Base-by-base conservation (phyloP, 768 basidiomycete genomes). In the Lactarius hatsudake region DNA sequence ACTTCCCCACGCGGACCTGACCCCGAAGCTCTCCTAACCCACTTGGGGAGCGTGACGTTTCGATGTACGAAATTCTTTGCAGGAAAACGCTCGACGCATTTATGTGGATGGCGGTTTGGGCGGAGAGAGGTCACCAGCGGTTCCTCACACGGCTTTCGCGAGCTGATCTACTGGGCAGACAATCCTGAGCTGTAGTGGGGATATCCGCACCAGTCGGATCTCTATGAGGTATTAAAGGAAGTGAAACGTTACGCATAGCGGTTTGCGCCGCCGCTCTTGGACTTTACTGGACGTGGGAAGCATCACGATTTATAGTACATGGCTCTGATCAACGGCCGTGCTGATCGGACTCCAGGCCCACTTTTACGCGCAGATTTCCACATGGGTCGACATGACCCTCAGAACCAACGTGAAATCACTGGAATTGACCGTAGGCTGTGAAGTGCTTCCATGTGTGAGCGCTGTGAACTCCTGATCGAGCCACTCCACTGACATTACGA, bases 61-160 rank as follows among this genome's bases (percentile, higher is more conserved):
- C 74, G 75, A 88, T 76, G 81, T 89, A 48, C 83, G 92, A 61
- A 78, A 77, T 34, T 94, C 96, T 72, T 78, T 82, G 61, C 75
- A 75, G 56, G 72, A 80, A 67, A 84, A 88, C 78, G 81, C 74
- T 91, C 59, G 74, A 75, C 10, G 86, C 81, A 5, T 88, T 90
- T 76, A 91, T 95, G 88, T 96, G 88, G 86, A 82, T 92, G 73
- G 86, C 48, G 92, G 92, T 71, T 78, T 82, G 70, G 80, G 72
- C 91, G 94, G 78, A 72, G 73, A 67, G 82, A 86, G 69, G 77
- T 87, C 38, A 78, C 94, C 67, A 81, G 93, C 89, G 73, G 78
- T 90, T 13, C 17, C 30, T 86, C 40, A 17, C 26, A 10, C 40
- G 60, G 43, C 9, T 36, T 68, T 48, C 55, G 65, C 59, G 48